Conservation (phyloP, 441 rosid genomes). For the Arabidopsis hybrid region DNA sequence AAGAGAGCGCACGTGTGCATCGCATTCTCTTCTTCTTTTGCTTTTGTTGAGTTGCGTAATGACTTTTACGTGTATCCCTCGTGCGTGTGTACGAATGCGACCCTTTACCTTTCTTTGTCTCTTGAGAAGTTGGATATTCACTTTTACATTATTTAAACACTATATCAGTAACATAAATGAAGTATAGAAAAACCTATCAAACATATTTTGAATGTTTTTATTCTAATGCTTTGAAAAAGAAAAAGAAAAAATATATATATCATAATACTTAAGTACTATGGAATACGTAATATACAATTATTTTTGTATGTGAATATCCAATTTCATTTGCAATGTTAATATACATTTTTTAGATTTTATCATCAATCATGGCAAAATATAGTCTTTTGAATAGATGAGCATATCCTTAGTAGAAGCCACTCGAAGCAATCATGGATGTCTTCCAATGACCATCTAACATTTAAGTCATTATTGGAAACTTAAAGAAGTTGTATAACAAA, state of each 20-base stretch:
- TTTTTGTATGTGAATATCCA: not conserved
- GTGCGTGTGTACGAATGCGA: conserved; percentile 38
- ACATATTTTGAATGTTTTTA: not conserved
- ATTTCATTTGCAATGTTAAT: not conserved
- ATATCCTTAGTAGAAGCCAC: no score
- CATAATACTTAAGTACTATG: not conserved
- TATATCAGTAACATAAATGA: not conserved
- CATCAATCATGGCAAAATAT: no score
- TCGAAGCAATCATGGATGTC: no score
- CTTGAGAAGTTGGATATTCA: not conserved
- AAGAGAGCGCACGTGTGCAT: conserved; percentile 38
- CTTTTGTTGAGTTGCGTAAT: conserved; percentile 23
- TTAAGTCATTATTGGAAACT: no score
- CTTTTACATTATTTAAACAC: conserved; percentile 7
- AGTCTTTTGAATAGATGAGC: no score
- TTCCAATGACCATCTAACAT: no score
- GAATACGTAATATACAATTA: not conserved
- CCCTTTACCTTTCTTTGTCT: conserved; percentile 28
- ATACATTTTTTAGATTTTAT: not conserved
- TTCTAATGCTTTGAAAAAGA: not conserved
- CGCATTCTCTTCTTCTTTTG: not conserved
- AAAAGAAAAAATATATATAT: no score
- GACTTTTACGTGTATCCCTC: conserved; percentile 27
- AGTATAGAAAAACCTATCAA: not conserved
- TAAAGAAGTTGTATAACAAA: no score